A percentile compares a stretch with the other conserved stretches of the same genome.
These are phyloP conservation scores for Pseudogymnoascus sp. DNA, from an alignment of 2,329 filamentous ascomycete genomes.

Conservation along the genomic window DNA sequence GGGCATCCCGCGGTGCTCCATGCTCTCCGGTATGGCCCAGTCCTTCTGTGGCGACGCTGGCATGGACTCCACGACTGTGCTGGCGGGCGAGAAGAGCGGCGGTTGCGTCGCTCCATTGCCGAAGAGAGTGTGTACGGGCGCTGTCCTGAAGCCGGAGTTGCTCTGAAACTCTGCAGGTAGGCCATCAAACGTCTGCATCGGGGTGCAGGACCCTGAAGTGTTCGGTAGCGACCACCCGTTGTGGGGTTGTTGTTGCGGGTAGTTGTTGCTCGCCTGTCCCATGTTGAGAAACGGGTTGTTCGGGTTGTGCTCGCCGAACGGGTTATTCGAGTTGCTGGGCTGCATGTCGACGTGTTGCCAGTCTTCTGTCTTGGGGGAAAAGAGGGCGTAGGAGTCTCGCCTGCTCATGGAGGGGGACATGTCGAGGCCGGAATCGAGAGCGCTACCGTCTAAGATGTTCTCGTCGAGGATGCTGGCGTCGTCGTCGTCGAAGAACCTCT, in stretches of 20 bases:
- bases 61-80: slow-evolving; percentile 42
- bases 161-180: slow-evolving; percentile 51
- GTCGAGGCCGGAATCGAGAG: slow-evolving; percentile 55
- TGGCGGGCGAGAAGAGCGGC: slow-evolving; percentile 49
- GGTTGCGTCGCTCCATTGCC: slow-evolving; percentile 44
- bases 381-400: slow-evolving; percentile 59
- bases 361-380: slow-evolving; percentile 60
- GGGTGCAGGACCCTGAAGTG: slow-evolving; percentile 66
- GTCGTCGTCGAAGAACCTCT: slow-evolving; percentile 54
- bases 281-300: slow-evolving; percentile 57
- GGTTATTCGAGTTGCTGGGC: slow-evolving; percentile 57
- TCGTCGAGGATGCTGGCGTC: slow-evolving; percentile 56
- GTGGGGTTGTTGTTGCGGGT: slow-evolving; percentile 35
- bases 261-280: slow-evolving; percentile 14
- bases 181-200: slow-evolving; percentile 64
- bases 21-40: slow-evolving; percentile 45
- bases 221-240: slow-evolving; percentile 51
- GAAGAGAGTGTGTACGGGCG: slow-evolving; percentile 51
- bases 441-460: slow-evolving; percentile 52
- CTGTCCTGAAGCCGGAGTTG: slow-evolving; percentile 45
- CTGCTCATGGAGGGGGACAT: slow-evolving; percentile 61
- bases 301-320: slow-evolving; percentile 49
- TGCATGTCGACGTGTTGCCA: slow-evolving; percentile 62
- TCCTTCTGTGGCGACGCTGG: slow-evolving; percentile 55
- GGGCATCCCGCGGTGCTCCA: slow-evolving; percentile 42